phyloP scores from a whole-genome alignment of 1,139 yeast genomes.

The Suhomyces taliae region DNA sequence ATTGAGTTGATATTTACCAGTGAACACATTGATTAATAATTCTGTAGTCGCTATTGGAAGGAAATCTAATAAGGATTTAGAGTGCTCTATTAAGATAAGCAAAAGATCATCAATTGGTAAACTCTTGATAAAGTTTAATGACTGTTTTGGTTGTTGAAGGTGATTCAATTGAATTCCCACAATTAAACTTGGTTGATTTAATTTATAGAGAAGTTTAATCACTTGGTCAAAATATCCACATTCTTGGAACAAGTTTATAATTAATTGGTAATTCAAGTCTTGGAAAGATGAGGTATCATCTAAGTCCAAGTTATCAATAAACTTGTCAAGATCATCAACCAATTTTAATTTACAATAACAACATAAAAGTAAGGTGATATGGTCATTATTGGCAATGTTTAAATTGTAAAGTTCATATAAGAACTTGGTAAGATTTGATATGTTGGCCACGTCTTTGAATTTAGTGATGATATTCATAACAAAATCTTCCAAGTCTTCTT shows the following conservation, averaged over 20 bases:
- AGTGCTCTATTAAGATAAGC: constrained; percentile 64
- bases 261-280: constrained; percentile 66
- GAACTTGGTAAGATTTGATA: constrained; percentile 62
- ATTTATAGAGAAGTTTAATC: constrained; percentile 64
- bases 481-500: constrained; percentile 44
- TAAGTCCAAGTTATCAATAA: constrained; percentile 49
- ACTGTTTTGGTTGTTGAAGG: constrained; percentile 58
- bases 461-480: constrained; percentile 79
- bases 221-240: constrained; percentile 73
- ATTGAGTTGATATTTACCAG: constrained; percentile 66
- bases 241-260: constrained; percentile 74
- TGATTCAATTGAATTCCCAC: constrained; percentile 77
- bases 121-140: constrained; percentile 67
- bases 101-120: constrained; percentile 78
- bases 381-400: constrained; percentile 66
- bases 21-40: constrained; percentile 79
- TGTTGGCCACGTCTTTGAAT: constrained; percentile 82
- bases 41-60: constrained; percentile 83
- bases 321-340: constrained; percentile 55
- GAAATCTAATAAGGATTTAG: constrained; percentile 62
- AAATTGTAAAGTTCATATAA: constrained; percentile 56
- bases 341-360: constrained; percentile 79
- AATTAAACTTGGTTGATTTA: constrained; percentile 72
- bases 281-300: constrained; percentile 24
- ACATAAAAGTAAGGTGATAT: constrained; percentile 76